phyloP scores from a whole-genome alignment of 768 basidiomycete genomes.

The Naganishia vaughanmartiniae region DNA sequence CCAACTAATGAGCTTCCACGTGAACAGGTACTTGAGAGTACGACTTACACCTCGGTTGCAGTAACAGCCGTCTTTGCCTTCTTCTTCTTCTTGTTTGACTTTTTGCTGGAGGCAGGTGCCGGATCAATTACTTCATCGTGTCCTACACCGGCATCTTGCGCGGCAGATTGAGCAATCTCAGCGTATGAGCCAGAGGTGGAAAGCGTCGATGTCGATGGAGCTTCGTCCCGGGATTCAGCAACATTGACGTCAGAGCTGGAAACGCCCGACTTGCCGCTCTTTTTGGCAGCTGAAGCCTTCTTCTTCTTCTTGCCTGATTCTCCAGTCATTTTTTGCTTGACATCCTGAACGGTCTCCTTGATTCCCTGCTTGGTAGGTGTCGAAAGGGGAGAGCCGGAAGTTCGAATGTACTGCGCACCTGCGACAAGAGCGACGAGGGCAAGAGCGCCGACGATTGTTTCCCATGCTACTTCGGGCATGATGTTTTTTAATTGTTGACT shows the following conservation, averaged over 20 bases:
- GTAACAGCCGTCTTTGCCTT: not conserved
- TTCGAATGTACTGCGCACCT: slow-evolving; percentile 25
- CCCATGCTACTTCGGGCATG: slow-evolving; percentile 28
- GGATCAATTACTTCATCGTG: slow-evolving; percentile 4
- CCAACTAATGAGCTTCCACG: not conserved
- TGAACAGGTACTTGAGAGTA: not conserved
- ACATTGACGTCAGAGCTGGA: not conserved
- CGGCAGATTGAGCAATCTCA: slow-evolving; percentile 4
- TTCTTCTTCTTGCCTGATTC: slow-evolving; percentile 4
- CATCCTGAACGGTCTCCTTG: not conserved
- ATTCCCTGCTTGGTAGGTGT: not conserved
- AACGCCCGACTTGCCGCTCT: not conserved
- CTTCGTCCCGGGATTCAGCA: not conserved
- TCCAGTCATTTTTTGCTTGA: not conserved
- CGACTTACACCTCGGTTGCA: not conserved
- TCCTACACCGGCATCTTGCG: not conserved
- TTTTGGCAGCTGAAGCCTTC: not conserved
- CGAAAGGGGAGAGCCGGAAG: not conserved
- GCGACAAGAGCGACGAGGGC: slow-evolving; percentile 27
- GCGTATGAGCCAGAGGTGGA: not conserved
- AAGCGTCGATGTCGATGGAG: not conserved
- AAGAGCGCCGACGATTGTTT: slow-evolving; percentile 28
- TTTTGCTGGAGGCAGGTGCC: not conserved
- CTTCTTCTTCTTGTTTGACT: slow-evolving; percentile 23
- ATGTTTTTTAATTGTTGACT: not conserved